Base-by-base conservation (phyloP, 768 basidiomycete species). In the Collybia nuda region DNA sequence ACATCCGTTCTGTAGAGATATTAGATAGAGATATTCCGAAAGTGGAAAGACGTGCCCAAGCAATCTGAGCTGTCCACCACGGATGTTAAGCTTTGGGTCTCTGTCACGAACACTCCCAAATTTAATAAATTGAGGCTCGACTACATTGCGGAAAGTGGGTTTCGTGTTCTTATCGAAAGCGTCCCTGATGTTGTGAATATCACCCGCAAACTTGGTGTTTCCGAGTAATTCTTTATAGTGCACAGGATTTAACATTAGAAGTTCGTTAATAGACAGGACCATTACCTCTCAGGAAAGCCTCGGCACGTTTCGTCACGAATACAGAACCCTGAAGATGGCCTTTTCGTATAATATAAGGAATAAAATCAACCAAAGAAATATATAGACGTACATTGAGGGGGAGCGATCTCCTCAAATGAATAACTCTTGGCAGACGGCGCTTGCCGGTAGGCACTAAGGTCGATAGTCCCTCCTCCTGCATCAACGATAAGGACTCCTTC, bases 391-490 rank as follows among this genome's bases (percentile, higher is more conserved):
- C 78, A 80, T 57, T 73, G 67, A 1, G 72, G 58, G 0, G 71
- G 70, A 2, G 78, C 75, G 22, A 80, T 73, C 60, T 84, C 82
- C 47, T 79, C 74, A 24, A 80, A 73, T 0, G 56, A 45, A 8
- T 64, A 18, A 28, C 40, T 19, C 56, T 62, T n/a, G n/a, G 22
- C 22, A 17, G 36, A 22, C 11, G 56, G 56, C n/a, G 60, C 58
- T 56, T 74, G 71, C 24, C 69, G 70, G 49, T 85, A 85, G 11
- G 77, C 69, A 51, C 79, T 83, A 36, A 85, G 67, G 52, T 86
- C 83, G 22, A 85, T 68, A 0, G 82, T 86, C 17, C 81, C 84
- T 38, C 81, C 81, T 6, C 84, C 83, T 2, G 82, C 80, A 51
- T 85, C 81, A n/a, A 84, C 75, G 28, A 85, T 68, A 50, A 80